These are phyloP conservation scores for Aspergillus saccharolyticus DNA, from an alignment of 495 filamentous ascomycete species.

Conservation along the genomic window DNA sequence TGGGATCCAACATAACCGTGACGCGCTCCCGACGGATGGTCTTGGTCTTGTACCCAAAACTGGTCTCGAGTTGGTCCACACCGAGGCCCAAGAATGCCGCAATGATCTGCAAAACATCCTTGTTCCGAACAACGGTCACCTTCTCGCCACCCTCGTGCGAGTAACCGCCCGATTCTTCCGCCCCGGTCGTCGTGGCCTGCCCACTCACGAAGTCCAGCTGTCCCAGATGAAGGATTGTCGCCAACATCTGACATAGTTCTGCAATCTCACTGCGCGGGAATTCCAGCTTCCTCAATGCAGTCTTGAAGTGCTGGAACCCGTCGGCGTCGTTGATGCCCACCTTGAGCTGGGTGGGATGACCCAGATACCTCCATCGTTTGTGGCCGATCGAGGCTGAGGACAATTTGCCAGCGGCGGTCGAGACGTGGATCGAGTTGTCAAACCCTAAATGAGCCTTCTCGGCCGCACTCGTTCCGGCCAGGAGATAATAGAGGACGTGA, in stretches of 20 bases:
- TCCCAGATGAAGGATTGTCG: slow-evolving; percentile 87
- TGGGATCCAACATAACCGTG: slow-evolving; percentile 93
- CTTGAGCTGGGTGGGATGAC: slow-evolving; percentile 93
- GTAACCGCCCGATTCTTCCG: slow-evolving; percentile 91
- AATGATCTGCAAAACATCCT: slow-evolving; percentile 77
- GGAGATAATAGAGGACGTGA: slow-evolving; percentile 90
- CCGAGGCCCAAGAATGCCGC: slow-evolving; percentile 88
- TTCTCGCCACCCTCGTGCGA: slow-evolving; percentile 89
- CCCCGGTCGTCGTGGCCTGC: slow-evolving; percentile 68
- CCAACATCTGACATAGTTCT: slow-evolving; percentile 90
- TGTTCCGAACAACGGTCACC: slow-evolving; percentile 84
- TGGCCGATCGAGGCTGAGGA: slow-evolving; percentile 49
- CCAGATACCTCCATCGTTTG: slow-evolving; percentile 91
- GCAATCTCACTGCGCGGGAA: slow-evolving; percentile 92
- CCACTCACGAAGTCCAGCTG: slow-evolving; percentile 85
- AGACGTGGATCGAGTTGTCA: slow-evolving; percentile 48
- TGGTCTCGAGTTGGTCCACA: slow-evolving; percentile 73
- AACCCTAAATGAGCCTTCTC: slow-evolving; percentile 89
- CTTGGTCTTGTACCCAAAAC: slow-evolving; percentile 90
- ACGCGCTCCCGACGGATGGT: slow-evolving; percentile 91
- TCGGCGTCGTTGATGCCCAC: slow-evolving; percentile 94
- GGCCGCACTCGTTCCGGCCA: slow-evolving; percentile 83
- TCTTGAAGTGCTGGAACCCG: slow-evolving; percentile 97
- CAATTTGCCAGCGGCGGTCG: slow-evolving; percentile 41
- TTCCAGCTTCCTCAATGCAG: slow-evolving; percentile 85